Evolutionary conservation across 2,329 filamentous ascomycete genomes (phyloP), one percentile per base, ranked within the genome.

Genomic region (Aspergillus ruber): DNA sequence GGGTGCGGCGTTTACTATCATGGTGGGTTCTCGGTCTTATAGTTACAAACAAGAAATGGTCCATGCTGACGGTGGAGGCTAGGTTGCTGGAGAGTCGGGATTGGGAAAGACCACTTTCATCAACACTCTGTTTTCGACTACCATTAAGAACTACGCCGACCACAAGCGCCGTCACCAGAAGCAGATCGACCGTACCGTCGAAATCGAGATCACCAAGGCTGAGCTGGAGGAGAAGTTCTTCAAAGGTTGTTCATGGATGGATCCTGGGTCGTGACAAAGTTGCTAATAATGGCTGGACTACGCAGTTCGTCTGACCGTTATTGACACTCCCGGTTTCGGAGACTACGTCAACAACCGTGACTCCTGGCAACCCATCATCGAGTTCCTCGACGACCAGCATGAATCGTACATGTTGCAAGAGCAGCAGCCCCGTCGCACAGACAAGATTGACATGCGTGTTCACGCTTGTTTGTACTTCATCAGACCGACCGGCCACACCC

Each of bases 141-240:
- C 93, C 64, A 98, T 98, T 83, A 98, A 98, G 82, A 98, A 97
- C 82, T 98, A 98, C 74, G 93, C 93, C 81, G 93, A 98, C 75
- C 91, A 98, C 83, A 95, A 95, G 82, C 88, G 90, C 74, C 88
- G 93, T 68, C 93, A 98, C 75, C 88, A 93, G 76, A 98, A 98
- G 84, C 93, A 98, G 79, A 83, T 97, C 61, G 93, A 98, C 79
- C 97, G 97, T 83, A 98, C 93, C 9, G 93, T 98, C 57, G 94
- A 98, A 79, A 98, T 98, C 62, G 93, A 98, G 75, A 98, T 98
- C 70, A 98, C 93, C 72, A 98, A 98, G 82, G 93, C 93, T 50
- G 93, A 98, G 79, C 79, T 98, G 56, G 93, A 98, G 77, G 93
- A 98, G 85, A 98, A 98, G 80, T 98, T 98, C 81, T 98, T 98